Evolutionary conservation across 306 rosid genomes (phyloP), one percentile per base, ranked within the genome.

Genomic region (Prunus dulcis): DNA sequence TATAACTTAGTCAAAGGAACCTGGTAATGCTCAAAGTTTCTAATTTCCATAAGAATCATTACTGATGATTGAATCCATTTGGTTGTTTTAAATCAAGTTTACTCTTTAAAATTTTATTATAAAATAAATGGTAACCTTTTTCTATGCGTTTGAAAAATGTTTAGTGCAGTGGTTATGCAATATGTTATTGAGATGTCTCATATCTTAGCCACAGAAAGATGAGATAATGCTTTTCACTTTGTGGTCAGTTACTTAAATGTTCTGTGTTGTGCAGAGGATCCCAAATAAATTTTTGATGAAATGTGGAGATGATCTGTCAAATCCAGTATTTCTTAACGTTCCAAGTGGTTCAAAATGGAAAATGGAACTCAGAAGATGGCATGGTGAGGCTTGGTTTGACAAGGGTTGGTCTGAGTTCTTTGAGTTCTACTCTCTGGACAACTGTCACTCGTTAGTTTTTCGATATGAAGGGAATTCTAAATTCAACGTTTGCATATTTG

Each of bases 351-450:
- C 28, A 12, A 34, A 74, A 20, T 69, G 82, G 82, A 51, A 23
- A 22, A 28, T 82, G 19, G 60, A 69, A 62, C 11, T 77, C 0
- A 19, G 3, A 51, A 66, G 17, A 34, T 8, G 17, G 12, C 19
- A 67, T 28, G 69, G 61, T 13, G 45, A 46, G 9, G 43, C 74
- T 12, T 74, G 77, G 58, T 69, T 82, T 15, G 56, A 65, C 22
- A 76, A 38, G 3, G 79, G 79, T 19, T 79, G 82, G 82, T 51
- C 6, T 13, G 28, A 79, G 3, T 79, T 79, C 57, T 50, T n/a
- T 25, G n/a, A 53, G 14, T 79, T 71, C n/a, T 25, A 53, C 46
- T 52, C 62, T 19, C 13, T 79, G 5, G 41, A 18, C 28, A 15
- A 0, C 3, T 38, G 73, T 10, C 23, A 72, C 57, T 53, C 53